A percentile compares a stretch with the other conserved stretches of the same genome.
These are phyloP conservation scores for Pisolithus thermaeus DNA, from an alignment of 1,284 basidiomycete species.

Conservation along the genomic window DNA sequence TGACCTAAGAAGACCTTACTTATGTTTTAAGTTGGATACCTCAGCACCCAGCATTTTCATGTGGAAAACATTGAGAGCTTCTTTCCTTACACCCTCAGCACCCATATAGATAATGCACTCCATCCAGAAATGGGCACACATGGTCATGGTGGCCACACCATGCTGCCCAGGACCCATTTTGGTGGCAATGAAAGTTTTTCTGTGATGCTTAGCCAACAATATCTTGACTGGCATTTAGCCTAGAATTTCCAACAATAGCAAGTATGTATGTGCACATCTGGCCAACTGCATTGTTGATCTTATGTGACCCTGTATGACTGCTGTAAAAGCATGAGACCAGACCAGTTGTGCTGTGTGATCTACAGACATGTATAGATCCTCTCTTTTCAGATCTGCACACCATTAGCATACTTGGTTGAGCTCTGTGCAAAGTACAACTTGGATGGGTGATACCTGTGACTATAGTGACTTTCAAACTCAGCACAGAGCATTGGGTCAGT, in stretches of 20 bases:
- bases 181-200: conserved; percentile 96
- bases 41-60: conserved; percentile 97
- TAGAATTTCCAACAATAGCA: conserved; percentile 1
- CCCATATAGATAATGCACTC: too few relatives aligned
- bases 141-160: conserved; percentile 97
- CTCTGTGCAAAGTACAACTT: conserved; percentile 53
- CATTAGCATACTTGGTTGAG: conserved; percentile 42
- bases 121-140: conserved; percentile 95
- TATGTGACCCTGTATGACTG: conserved; percentile 96
- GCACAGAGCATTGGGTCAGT: conserved; percentile 90
- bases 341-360: background rate
- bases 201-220: conserved; percentile 85
- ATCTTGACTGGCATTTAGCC: conserved; percentile 47
- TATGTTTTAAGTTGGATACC: conserved; percentile 32
- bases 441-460: conserved; percentile 50
- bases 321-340: conserved; percentile 31
- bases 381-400: conserved; percentile 97
- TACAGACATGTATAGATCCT: conserved; percentile 69
- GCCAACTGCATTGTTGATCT: too few relatives aligned
- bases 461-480: conserved; percentile 86
- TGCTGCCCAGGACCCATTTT: conserved; percentile 99
- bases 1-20: conserved; percentile 46
- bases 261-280: conserved; percentile 51
- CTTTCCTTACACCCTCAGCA: conserved; percentile 93
- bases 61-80: conserved; percentile 95